These are phyloP conservation scores for Paratinospora sagittata DNA, from an alignment of 164 flowering plant genomes.

Conservation along the genomic window DNA sequence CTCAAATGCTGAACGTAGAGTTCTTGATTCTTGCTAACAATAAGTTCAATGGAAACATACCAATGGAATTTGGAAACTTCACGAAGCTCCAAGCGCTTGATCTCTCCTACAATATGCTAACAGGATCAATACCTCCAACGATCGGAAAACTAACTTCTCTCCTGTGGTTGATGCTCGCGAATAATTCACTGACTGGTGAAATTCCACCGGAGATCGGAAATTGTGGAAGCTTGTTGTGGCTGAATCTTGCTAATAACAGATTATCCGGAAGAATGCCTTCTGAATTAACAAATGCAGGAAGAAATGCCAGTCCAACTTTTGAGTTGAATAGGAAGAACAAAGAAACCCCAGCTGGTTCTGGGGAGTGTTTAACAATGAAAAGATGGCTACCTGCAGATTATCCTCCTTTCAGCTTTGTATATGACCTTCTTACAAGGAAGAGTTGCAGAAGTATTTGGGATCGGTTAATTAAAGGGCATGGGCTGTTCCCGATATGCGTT, in stretches of 20 bases:
- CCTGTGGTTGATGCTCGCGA: slow-evolving; percentile 87
- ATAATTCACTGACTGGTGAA: slow-evolving; percentile 52
- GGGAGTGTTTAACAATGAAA: slow-evolving; percentile 71
- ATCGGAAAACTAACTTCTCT: slow-evolving; percentile 69
- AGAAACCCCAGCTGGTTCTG: slow-evolving; percentile 44
- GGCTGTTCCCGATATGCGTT: slow-evolving; percentile 57
- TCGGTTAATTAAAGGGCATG: slow-evolving; percentile 52
- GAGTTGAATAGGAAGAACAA: slow-evolving; percentile 25
- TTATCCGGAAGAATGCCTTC: slow-evolving; percentile 56
- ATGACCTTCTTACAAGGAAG: slow-evolving; percentile 54
- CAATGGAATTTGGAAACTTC: slow-evolving; percentile 59
- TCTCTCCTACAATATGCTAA: slow-evolving; percentile 60
- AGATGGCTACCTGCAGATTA: slow-evolving; percentile 89
- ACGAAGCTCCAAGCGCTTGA: slow-evolving; percentile 64
- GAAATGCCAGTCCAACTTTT: slow-evolving; percentile 45
- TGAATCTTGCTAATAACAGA: slow-evolving; percentile 71
- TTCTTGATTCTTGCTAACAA: slow-evolving; percentile 59
- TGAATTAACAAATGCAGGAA: slow-evolving; percentile 55
- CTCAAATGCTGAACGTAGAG: slow-evolving; percentile 43
- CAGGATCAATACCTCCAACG: slow-evolving; percentile 57
- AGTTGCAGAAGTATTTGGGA: slow-evolving; percentile 69
- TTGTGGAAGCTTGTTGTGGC: slow-evolving; percentile 79
- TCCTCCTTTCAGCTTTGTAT: slow-evolving; percentile 83
- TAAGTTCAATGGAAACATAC: slow-evolving; percentile 56
- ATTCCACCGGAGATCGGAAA: slow-evolving; percentile 80